Base-by-base conservation (phyloP, 139 green algal genomes). In the Chlamydomonas schloesseri region DNA sequence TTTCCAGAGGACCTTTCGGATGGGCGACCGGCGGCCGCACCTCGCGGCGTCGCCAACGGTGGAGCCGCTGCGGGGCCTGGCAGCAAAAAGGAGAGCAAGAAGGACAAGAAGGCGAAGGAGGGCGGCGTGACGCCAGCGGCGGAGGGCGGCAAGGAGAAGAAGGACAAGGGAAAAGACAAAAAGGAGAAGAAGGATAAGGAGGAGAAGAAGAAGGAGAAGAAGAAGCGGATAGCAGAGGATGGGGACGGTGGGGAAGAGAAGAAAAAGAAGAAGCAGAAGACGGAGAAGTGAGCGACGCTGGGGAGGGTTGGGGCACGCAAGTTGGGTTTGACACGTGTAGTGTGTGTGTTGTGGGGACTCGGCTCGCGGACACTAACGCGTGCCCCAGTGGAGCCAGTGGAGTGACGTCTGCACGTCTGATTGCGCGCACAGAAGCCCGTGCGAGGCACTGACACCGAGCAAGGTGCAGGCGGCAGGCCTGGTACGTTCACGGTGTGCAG, bases 101-200 rank as follows among this genome's bases (percentile, higher is more conserved):
- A 47, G 33, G 29, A 46, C 13, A n/a, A 67, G 13, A 67, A 26
- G 46, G 72, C 10, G 72, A 34, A 62, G 37, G 47, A n/a, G 29
- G 73, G 6, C 14, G 57, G 33, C 33, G 23, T 33, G 13, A 21
- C 34, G 37, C 70, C 33, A 13, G 53, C 70, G 50, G 71, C 42
- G n/a, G n/a, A n/a, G n/a, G n/a, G 18, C 36, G 71, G 71, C 37
- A 58, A 62, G 71, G 53, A 70, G 53, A 28, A 77, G 24, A 81
- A 81, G 73, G 53, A 71, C 23, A 60, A 71, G 21, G 29, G 73
- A 6, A 80, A 80, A 50, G 53, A 67, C 55, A 24, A 36, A 6
- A 71, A 72, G 75, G 75, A 70, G 73, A 68, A 68, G 73, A 46
- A 80, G 73, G 50, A 67, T 15, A 80, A 80, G 46, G 20, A 81